Base-by-base conservation (phyloP, 257 asterid genomes). In the Lithospermum erythrorhizon region DNA sequence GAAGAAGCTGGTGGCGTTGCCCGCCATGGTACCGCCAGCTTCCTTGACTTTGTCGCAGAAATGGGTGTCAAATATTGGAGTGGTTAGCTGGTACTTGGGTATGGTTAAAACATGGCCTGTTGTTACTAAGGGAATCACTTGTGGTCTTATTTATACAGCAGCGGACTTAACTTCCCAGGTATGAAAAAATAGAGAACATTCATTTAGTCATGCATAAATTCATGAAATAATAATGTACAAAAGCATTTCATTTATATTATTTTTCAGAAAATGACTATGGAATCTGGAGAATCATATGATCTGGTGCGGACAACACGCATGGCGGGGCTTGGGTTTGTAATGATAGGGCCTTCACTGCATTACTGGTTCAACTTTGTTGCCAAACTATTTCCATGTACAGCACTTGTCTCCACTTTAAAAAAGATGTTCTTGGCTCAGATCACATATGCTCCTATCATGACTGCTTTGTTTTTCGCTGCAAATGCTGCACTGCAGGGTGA, bases 131-230 rank as follows among this genome's bases (percentile, higher is more conserved):
- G 77, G 90, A 80, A 59, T 78, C 63, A 88, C 98, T 37, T 70
- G 90, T 60, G 79, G 87, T 11, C 64, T 86, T 58, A 89, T 91
- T 45, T 81, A 88, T 70, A 63, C 86, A 13, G 94, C 94, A 17
- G 95, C 95, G 47, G 98, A 89, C 61, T 45, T 83, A 19, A 81
- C 98, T 49, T 80, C 98, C 0, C 98, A 90, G 98, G 98, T 87
- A 70, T 58, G 23, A 3, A 19, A 5, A 53, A 63, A 27, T 16
- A 45, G 32, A 27, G 32, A 22, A 18, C 19, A 24, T 16, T 35
- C 47, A 35, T 22, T 22, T 22, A 27, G 24, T 53, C 18, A 61
- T 62, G 21, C 8, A n/a, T 18, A 22, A 14, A 19, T 24, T 2
- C 32, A 54, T 45, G 11, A 16, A 15, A 14, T 32, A 9, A 45